These are phyloP conservation scores for Eucalyptus curtisii DNA, from an alignment of 345 rosid genomes.

Conservation along the genomic window DNA sequence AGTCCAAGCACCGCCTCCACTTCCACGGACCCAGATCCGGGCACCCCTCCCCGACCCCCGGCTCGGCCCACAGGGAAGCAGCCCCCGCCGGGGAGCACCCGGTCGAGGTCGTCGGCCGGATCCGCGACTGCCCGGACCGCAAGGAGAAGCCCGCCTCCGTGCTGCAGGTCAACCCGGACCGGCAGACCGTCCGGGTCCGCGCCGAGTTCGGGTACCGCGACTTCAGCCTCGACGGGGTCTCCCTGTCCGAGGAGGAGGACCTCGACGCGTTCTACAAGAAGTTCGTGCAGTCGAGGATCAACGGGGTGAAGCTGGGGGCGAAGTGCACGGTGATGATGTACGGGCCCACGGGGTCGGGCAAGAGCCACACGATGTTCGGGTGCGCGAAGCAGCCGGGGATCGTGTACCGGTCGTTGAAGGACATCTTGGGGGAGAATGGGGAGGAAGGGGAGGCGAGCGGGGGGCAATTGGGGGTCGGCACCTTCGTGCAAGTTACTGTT, in stretches of 20 bases:
- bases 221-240: slow-evolving; percentile 79
- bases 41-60: slow-evolving; percentile 33
- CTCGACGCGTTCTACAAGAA: slow-evolving; percentile 61
- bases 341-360: slow-evolving; percentile 96
- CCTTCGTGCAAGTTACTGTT: slow-evolving; percentile 86
- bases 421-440: slow-evolving; percentile 58
- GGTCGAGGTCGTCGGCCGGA: slow-evolving; percentile 76
- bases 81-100: slow-evolving; percentile 57
- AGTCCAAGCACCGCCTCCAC: slow-evolving; percentile 58
- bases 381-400: slow-evolving; percentile 84
- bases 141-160: slow-evolving; percentile 48
- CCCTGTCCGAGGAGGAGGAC: slow-evolving; percentile 73
- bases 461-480: slow-evolving; percentile 14
- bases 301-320: slow-evolving; percentile 64
- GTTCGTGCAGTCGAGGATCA: slow-evolving; percentile 64
- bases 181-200: slow-evolving; percentile 53
- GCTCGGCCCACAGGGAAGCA: slow-evolving; percentile 22
- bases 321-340: slow-evolving; percentile 96
- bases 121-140: slow-evolving; percentile 37
- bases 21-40: slow-evolving; percentile 26
- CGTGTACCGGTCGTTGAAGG: slow-evolving; percentile 61
- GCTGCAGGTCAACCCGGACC: slow-evolving; percentile 50
- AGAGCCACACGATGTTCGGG: slow-evolving; percentile 96
- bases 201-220: slow-evolving; percentile 86
- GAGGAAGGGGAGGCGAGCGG: slow-evolving; percentile 16